Base-by-base conservation (phyloP, 2,329 filamentous ascomycete genomes). In the Xylaria sp. region DNA sequence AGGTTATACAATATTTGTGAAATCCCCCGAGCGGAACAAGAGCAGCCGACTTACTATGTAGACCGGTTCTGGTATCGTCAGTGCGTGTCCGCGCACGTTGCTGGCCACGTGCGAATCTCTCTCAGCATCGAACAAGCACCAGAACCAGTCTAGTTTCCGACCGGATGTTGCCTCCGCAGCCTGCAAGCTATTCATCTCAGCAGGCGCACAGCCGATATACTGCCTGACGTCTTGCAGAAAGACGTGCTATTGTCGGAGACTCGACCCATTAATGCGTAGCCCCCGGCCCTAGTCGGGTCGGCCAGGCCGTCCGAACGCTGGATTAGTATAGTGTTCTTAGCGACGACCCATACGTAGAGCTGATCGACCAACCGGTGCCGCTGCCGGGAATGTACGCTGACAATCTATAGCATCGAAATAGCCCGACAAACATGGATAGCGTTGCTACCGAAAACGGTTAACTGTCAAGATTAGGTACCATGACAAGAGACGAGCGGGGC, bases 301-400 rank as follows among this genome's bases (percentile, higher is more conserved):
- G 30, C 55, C 41, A 52, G 41, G 39, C 60, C 55, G 56, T 60
- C 56, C 48, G 41, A 50, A 60, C 65, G 46, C 60, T 58, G 61
- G 46, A 55, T 32, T 50, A 39, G 45, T 36, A 32, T 23, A 55
- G 50, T 63, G 52, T 34, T 55, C n/a, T 48, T 58, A 39, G 46
- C n/a, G n/a, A 55, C 12, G 63, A 43, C 59, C 58, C 58, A 56
- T 34, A 30, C 23, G 32, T 67, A 66, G 55, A 63, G 36, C 34
- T 58, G 65, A 67, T 65, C 59, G 68, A 57, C 68, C 68, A 68
- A 70, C 68, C 68, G 68, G 68, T 68, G 62, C 53, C 58, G 56
- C 65, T 70, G 62, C 65, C 68, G 62, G 61, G 36, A 12, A 63
- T 60, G 59, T 52, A 65, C n/a, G 36, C 50, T 65, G 53, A 65